phyloP scores from a whole-genome alignment of 305 asterid genomes.

The Rubia tinctorum region DNA sequence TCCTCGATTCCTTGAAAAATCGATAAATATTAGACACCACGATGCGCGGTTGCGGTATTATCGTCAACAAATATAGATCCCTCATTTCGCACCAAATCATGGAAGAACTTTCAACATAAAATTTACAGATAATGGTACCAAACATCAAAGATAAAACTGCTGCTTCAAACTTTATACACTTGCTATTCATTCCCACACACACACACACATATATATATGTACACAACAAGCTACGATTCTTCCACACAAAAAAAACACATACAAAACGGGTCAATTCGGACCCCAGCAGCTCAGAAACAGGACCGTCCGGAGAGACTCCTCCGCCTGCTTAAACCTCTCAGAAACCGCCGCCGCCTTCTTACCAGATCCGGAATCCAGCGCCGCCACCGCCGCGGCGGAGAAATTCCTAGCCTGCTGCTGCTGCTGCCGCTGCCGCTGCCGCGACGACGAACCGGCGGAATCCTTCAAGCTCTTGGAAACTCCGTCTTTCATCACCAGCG shows the following conservation, averaged over 20 bases:
- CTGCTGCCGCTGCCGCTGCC: conserved; percentile 19
- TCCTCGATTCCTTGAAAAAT: no score
- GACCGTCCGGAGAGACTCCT: conserved; percentile 58
- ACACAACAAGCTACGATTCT: background rate
- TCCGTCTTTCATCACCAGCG: conserved; percentile 54
- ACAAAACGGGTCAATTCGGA: conserved; percentile 12
- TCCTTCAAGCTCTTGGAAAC: conserved; percentile 27
- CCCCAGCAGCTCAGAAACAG: conserved; percentile 77
- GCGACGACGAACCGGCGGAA: conserved; percentile 7
- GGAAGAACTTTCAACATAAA: no score
- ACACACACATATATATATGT: background rate
- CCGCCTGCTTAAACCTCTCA: conserved; percentile 39
- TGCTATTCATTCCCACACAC: background rate
- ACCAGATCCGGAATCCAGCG: conserved; percentile 8
- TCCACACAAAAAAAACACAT: background rate
- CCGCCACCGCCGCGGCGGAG: conserved; percentile 20
- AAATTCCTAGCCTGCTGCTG: conserved; percentile 32
- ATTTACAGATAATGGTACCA: background rate
- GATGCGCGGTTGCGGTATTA: no score
- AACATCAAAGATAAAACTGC: background rate
- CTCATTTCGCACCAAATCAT: no score
- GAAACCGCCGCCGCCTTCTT: conserved; percentile 7
- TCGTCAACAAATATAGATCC: no score
- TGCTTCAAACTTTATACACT: background rate
- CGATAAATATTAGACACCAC: no score